phyloP scores from a whole-genome alignment of 495 filamentous ascomycete genomes.

The Ramalina intermedia region DNA sequence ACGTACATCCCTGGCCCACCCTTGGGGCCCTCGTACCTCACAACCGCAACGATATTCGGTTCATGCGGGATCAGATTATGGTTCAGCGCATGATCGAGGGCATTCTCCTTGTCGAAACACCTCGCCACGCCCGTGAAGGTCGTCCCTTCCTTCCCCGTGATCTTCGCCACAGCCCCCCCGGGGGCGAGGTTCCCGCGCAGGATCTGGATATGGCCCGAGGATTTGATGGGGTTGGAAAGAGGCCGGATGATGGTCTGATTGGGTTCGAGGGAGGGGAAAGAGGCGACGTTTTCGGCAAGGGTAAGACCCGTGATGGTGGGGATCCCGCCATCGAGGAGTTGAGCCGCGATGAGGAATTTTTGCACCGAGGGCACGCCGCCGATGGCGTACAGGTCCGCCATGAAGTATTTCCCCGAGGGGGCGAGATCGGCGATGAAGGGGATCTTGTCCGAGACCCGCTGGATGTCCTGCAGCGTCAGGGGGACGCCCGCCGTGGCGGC shows the following conservation, averaged over 20 bases:
- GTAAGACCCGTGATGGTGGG: constrained; percentile 88
- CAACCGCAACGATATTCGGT: constrained; percentile 81
- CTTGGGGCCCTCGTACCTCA: constrained; percentile 90
- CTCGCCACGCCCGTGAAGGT: constrained; percentile 67
- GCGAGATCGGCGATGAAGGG: constrained; percentile 91
- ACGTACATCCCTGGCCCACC: constrained; percentile 78
- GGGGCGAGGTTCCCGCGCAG: constrained; percentile 84
- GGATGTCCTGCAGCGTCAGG: constrained; percentile 75
- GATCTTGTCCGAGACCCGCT: constrained; percentile 75
- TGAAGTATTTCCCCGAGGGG: constrained; percentile 74
- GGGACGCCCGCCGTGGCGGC: constrained; percentile 76
- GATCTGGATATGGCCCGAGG: constrained; percentile 78
- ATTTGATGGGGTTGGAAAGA: constrained; percentile 71
- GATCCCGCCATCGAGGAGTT: constrained; percentile 69
- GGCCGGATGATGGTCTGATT: constrained; percentile 79
- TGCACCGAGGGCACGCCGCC: constrained; percentile 84
- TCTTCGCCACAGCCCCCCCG: constrained; percentile 89
- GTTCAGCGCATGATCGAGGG: constrained; percentile 62
- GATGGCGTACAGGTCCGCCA: constrained; percentile 91
- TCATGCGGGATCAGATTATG: constrained; percentile 55
- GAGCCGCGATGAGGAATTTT: constrained; percentile 76
- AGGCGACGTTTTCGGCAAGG: constrained; percentile 71
- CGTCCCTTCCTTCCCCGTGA: constrained; percentile 89
- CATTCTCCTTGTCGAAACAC: constrained; percentile 83
- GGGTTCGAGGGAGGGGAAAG: constrained; percentile 65